Evolutionary conservation across 352 stramenopile genomes (phyloP), one percentile per base, ranked within the genome.

Genomic region (Phytophthora idaei): DNA sequence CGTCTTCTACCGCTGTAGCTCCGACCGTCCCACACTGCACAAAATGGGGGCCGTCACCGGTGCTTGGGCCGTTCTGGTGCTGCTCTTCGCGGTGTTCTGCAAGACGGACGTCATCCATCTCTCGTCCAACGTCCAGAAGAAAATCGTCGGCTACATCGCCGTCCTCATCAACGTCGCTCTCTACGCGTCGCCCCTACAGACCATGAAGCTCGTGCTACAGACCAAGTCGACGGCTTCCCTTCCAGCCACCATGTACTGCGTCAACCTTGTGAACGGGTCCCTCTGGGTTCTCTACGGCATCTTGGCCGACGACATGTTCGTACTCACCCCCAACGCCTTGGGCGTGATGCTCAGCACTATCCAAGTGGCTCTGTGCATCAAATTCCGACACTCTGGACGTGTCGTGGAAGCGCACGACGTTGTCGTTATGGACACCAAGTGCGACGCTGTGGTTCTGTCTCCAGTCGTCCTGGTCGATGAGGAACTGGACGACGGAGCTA

Each of bases 321-420:
- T 78, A 39, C 49, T 78, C 34, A 70, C 44, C 2, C 67, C 71
- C 4, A 81, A 85, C 53, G 63, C 64, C 5, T 36, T 76, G 42
- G 64, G 66, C 8, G 49, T 77, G 15, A 45, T 66, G 12, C 58
- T 84, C 15, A 73, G 70, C 21, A 12, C 27, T 31, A 46, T 82
- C 28, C 74, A 82, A 64, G 66, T 76, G 65, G 34, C 15, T 7
- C 51, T 85, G 10, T 83, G 76, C 58, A n/a, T 79, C 27, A 72
- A 75, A 29, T 88, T 76, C 61, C 64, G 64, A 32, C 25, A 57
- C 11, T 47, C 28, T 25, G 27, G 34, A n/a, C 59, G 41, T 12
- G 10, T 54, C 32, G 48, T 53, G 27, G 48, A 41, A 28, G 50
- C 58, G 1, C 12, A 49, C 27, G 39, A 56, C 48, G 41, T 8